Conservation (phyloP, 176 grass and related monocot species). For the Rhynchospora breviuscula region DNA sequence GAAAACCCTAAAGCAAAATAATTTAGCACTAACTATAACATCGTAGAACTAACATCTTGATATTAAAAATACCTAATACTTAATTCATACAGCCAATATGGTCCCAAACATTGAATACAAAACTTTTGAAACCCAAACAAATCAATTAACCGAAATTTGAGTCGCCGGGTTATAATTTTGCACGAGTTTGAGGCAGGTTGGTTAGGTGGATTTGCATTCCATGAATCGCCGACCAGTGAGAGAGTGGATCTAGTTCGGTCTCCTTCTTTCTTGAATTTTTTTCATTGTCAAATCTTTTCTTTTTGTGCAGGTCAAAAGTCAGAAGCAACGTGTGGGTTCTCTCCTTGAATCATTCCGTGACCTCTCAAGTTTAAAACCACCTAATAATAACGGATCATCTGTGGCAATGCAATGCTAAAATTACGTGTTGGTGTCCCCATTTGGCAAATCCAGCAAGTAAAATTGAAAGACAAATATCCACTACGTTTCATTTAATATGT, state of each 20-base stretch:
- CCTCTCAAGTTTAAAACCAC: neutral
- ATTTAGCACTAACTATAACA: neutral
- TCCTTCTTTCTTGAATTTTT: neutral
- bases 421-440: neutral
- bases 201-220: neutral
- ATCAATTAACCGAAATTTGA: neutral
- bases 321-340: neutral
- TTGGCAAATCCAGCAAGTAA: too few relatives aligned
- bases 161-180: neutral
- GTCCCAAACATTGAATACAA: neutral
- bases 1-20: neutral
- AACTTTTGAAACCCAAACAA: neutral
- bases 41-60: neutral
- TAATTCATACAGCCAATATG: neutral
- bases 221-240: neutral
- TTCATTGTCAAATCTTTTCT: neutral
- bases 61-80: neutral
- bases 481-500: too few relatives aligned
- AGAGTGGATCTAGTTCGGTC: neutral
- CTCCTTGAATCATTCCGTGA: slow-evolving; percentile 18
- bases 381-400: neutral
- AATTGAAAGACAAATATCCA: too few relatives aligned
- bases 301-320: neutral
- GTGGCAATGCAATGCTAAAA: neutral
- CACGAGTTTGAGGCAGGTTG: neutral